These are phyloP conservation scores for Seiridium unicorne DNA, from an alignment of 2,329 filamentous ascomycete genomes.

Conservation along the genomic window DNA sequence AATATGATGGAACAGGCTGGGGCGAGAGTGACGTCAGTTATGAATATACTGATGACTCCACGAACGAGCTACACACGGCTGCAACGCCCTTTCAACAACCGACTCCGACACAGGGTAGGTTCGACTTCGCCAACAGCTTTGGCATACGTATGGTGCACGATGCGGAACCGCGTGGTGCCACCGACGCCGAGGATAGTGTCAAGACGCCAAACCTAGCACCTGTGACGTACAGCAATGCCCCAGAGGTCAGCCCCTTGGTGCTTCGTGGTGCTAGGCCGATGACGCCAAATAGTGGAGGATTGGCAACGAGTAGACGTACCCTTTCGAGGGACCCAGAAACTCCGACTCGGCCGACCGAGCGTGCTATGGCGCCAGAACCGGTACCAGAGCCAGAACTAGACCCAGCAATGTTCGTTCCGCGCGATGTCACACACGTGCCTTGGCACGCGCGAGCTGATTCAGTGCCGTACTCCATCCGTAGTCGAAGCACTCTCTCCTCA, in stretches of 20 bases:
- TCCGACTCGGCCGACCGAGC: background rate
- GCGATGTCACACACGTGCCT: conserved; percentile 29
- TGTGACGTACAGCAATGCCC: background rate
- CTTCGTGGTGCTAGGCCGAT: background rate
- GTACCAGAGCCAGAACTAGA: conserved; percentile 12
- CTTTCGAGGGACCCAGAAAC: background rate
- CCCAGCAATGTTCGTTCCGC: conserved; percentile 18
- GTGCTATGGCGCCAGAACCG: background rate
- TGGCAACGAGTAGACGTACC: background rate
- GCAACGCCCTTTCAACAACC: background rate
- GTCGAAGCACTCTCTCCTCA: conserved; percentile 33
- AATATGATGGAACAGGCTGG: background rate
- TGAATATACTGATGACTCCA: background rate
- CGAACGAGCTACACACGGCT: background rate
- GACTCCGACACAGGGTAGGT: background rate
- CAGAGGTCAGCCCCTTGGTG: conserved; percentile 3
- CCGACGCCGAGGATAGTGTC: background rate
- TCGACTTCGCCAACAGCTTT: background rate
- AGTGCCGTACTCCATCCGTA: conserved; percentile 31
- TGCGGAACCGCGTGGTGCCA: background rate
- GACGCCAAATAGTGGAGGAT: conserved; percentile 4
- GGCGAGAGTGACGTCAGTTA: background rate
- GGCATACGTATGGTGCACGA: background rate
- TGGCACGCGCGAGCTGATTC: conserved; percentile 30
- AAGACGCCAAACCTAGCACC: conserved; percentile 2